Evolutionary conservation across 441 rosid genomes (phyloP).

Genomic region (Erysimum pusillum): DNA sequence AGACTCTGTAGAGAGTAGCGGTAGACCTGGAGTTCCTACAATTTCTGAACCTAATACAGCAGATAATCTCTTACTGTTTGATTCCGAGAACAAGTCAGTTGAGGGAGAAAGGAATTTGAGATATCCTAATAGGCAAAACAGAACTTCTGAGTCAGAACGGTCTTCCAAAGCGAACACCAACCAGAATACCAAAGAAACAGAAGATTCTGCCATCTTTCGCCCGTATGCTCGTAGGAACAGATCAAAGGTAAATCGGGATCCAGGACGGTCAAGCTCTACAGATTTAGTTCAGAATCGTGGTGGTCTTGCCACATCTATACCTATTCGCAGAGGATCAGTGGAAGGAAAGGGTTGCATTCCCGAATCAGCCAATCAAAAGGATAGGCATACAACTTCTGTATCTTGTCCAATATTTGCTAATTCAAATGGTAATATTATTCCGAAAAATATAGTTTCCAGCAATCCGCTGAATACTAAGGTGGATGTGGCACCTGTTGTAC

Average conservation of each 20-base stretch:
- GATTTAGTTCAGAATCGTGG: slow-evolving; percentile 78
- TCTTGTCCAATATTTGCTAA: slow-evolving; percentile 56
- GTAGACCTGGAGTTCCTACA: slow-evolving; percentile 77
- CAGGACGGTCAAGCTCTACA: slow-evolving; percentile 78
- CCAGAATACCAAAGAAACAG: slow-evolving; percentile 83
- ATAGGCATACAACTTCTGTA: slow-evolving; percentile 56
- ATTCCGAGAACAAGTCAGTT: slow-evolving; percentile 78
- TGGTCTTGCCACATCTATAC: slow-evolving; percentile 68
- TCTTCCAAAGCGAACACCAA: slow-evolving; percentile 70
- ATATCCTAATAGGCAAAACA: slow-evolving; percentile 64
- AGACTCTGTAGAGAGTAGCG: slow-evolving; percentile 98
- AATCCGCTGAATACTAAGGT: slow-evolving; percentile 58
- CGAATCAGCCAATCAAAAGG: slow-evolving; percentile 70
- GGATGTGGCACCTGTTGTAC: slow-evolving; percentile 57
- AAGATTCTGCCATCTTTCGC: slow-evolving; percentile 97
- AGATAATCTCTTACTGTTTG: slow-evolving; percentile 85
- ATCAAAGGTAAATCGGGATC: slow-evolving; percentile 88
- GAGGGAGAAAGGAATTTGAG: slow-evolving; percentile 62
- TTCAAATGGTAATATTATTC: slow-evolving; percentile 69
- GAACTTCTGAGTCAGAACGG: slow-evolving; percentile 66
- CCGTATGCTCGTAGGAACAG: slow-evolving; percentile 99
- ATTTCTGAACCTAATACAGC: slow-evolving; percentile 89
- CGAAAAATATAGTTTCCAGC: slow-evolving; percentile 57
- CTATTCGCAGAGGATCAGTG: slow-evolving; percentile 62
- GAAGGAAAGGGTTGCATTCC: slow-evolving; percentile 64